Evolutionary conservation across 2,329 filamentous ascomycete genomes (phyloP), one percentile per base, ranked within the genome.

Genomic region (Clarireedia hainanense): DNA sequence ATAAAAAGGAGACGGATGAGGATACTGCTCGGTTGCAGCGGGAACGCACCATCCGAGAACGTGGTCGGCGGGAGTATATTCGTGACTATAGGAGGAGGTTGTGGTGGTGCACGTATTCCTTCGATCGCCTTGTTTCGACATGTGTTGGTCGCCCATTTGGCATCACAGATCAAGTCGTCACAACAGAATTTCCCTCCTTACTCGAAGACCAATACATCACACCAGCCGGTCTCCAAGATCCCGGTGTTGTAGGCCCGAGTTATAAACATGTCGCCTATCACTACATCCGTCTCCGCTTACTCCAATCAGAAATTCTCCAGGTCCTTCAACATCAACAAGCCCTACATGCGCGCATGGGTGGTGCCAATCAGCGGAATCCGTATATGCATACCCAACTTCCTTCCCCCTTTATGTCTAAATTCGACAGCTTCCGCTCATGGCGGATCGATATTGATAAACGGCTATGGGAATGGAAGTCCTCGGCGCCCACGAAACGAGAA

Each of bases 91-190:
- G 91, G 51, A 80, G 92, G 56, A 81, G 92, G 34, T 76, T 97
- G 14, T 97, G 91, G 91, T 97, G 94, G 92, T 96, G 91, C 73
- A 91, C 91, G 1, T 97, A 97, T 72, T 92, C 89, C 5, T 83
- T 97, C 55, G 92, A 97, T 71, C 83, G 92, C n/a, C 83, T 97
- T 5, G 92, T 97, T 50, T 94, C 90, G 66, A 91, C 90, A 23
- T 96, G 91, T 64, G 92, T 97, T 26, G 92, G 92, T 39, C 80
- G 92, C 55, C 94, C 92, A 6, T 95, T 96, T 66, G 91, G 92
- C 30, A 90, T 97, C 60, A 91, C 88, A n/a, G 94, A 97, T 73
- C 89, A 95, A 69, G 89, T 95, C 60, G 89, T 97, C 65, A 97
- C 92, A 14, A 96, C 92, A 0, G 90, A 96, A 67, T 95, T 96